Evolutionary conservation across 768 basidiomycete genomes (phyloP).

Genomic region (Lactarius sanguifluus): DNA sequence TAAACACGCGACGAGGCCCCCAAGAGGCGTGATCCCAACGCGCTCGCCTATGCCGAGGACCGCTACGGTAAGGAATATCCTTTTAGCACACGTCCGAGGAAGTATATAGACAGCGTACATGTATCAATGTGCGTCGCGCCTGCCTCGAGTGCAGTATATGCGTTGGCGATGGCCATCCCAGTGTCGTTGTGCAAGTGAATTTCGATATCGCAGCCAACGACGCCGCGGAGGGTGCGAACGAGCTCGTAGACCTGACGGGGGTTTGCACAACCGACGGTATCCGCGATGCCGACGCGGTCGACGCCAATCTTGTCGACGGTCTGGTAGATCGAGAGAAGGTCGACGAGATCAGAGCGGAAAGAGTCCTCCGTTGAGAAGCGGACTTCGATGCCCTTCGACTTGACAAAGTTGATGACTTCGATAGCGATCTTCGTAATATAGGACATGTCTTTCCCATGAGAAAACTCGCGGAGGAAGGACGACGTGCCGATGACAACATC

Average conservation of each 20-base stretch:
- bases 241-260: conserved; percentile 98
- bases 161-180: conserved; percentile 98
- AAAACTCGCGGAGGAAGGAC: conserved; percentile 98
- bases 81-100: conserved; percentile 17
- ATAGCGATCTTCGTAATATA: conserved; percentile 99
- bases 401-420: conserved; percentile 98
- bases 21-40: conserved; percentile 97
- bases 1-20: conserved; percentile 94
- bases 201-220: conserved; percentile 97
- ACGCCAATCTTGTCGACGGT: conserved; percentile 99
- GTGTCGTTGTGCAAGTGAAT: conserved; percentile 99
- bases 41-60: conserved; percentile 98
- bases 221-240: conserved; percentile 92
- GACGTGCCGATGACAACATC: conserved; percentile 99
- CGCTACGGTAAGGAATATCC: conserved; percentile 45
- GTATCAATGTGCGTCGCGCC: conserved; percentile 99
- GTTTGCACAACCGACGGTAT: conserved; percentile 99
- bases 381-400: conserved; percentile 99
- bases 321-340: conserved; percentile 97
- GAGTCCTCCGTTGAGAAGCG: conserved; percentile 99
- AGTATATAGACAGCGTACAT: conserved; percentile 48
- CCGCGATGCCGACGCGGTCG: conserved; percentile 97
- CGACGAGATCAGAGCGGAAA: conserved; percentile 99
- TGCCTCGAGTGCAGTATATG: conserved; percentile 96
- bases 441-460: conserved; percentile 99